Evolutionary conservation across 2,329 filamentous ascomycete genomes (phyloP), one percentile per base, ranked within the genome.

Genomic region (Paramyrothecium sp.): DNA sequence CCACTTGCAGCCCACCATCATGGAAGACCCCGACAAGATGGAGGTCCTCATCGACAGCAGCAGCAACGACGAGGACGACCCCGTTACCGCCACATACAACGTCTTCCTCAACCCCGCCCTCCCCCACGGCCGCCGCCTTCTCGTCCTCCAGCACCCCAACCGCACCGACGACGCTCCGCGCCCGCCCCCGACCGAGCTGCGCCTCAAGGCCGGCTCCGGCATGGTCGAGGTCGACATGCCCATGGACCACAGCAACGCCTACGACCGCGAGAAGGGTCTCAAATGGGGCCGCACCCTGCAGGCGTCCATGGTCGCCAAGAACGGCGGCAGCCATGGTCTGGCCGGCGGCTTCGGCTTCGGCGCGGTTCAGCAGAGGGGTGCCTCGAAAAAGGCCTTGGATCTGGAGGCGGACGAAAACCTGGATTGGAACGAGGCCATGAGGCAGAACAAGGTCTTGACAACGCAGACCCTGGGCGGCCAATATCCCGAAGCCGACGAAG

Each of bases 151-250:
- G 77, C 96, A 96, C 73, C 89, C 93, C 23, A 93, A 93, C 75
- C 89, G 91, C 61, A 80, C 81, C 44, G 79, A 85, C 57, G 82
- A 88, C 61, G 69, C 74, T 12, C 64, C 73, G 50, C 75, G 77
- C 12, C 67, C 74, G 51, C 73, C 84, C 21, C 90, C 94, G 12
- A 78, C 85, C 17, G 86, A 89, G 65, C 79, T 98, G 67, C 91
- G 94, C 63, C 78, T 97, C 71, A 99, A 98, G 78, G 84, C 88
- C 16, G 78, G 83, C 56, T 85, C 90, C 0, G 93, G 93, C 56
- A 90, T 97, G 76, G 81, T 97, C 56, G 95, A 99, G 75, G 81
- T 98, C 54, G 95, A 99, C 71, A 83, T 97, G n/a, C 91, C 92
- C 4, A 80, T 97, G 65, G 86, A 88, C 77, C 87, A 87, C 60